These are phyloP conservation scores for Podosphaera leucotricha DNA, from an alignment of 2,329 filamentous ascomycete genomes.

Conservation along the genomic window DNA sequence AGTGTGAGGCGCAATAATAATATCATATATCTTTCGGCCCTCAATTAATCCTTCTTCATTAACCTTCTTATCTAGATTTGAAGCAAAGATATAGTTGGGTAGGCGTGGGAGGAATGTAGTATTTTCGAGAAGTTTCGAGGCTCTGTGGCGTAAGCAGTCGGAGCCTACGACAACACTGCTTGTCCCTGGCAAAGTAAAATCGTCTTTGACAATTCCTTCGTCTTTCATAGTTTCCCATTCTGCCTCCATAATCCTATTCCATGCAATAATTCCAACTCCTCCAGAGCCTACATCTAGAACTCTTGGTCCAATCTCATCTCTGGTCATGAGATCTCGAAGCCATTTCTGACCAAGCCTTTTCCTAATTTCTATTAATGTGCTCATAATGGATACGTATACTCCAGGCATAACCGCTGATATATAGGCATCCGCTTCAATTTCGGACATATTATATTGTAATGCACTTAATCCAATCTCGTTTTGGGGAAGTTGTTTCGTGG, in stretches of 20 bases:
- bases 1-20: conserved; percentile 73
- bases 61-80: conserved; percentile 15
- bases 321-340: conserved; percentile 38
- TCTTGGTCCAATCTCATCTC: conserved; percentile 31
- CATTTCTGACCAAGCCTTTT: conserved; percentile 48
- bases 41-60: conserved; percentile 23
- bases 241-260: conserved; percentile 53
- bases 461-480: conserved; percentile 40
- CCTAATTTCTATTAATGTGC: conserved; percentile 47
- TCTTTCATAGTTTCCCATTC: conserved; percentile 55
- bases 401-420: conserved; percentile 46
- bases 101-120: conserved; percentile 80
- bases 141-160: conserved; percentile 47
- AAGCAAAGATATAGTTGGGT: conserved; percentile 52
- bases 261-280: conserved; percentile 50
- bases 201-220: conserved; percentile 20
- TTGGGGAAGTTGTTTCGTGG: conserved; percentile 32
- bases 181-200: conserved; percentile 39
- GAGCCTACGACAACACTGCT: conserved; percentile 64
- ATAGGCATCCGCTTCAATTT: conserved; percentile 54
- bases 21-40: conserved; percentile 57
- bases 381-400: conserved; percentile 43
- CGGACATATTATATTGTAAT: conserved; percentile 40
- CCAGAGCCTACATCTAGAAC: conserved; percentile 54
- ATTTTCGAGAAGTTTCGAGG: conserved; percentile 57